A percentile compares a stretch with the other conserved stretches of the same genome.
These are phyloP conservation scores for Penicillium herquei DNA, from an alignment of 495 filamentous ascomycete genomes.

Conservation along the genomic window DNA sequence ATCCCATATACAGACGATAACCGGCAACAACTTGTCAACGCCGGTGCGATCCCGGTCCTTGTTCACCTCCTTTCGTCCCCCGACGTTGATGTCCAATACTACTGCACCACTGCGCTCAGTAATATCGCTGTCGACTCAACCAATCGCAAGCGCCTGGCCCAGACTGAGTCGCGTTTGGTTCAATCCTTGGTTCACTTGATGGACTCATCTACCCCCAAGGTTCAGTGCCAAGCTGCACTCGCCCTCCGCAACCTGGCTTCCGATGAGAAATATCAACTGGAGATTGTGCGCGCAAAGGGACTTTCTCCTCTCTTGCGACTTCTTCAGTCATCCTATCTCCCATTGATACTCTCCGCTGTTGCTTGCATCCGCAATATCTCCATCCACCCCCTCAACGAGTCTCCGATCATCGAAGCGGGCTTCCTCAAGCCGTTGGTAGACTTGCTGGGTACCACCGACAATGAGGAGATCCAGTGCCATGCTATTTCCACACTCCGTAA, in stretches of 20 bases:
- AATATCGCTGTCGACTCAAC: slow-evolving; percentile 94
- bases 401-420: slow-evolving; percentile 97
- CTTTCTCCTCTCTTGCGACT: slow-evolving; percentile 81
- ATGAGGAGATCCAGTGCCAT: slow-evolving; percentile 98
- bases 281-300: slow-evolving; percentile 88
- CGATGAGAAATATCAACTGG: slow-evolving; percentile 97
- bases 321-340: slow-evolving; percentile 90
- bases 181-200: slow-evolving; percentile 93
- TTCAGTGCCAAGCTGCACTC: slow-evolving; percentile 95
- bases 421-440: slow-evolving; percentile 93
- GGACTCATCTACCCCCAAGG: slow-evolving; percentile 95
- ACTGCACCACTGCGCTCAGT: slow-evolving; percentile 96
- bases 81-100: slow-evolving; percentile 98
- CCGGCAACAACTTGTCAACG: slow-evolving; percentile 92
- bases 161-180: slow-evolving; percentile 83
- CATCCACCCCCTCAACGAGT: slow-evolving; percentile 97
- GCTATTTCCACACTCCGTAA: slow-evolving; percentile 97
- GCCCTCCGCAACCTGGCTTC: slow-evolving; percentile 94
- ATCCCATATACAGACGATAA: slow-evolving; percentile 73
- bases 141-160: slow-evolving; percentile 86
- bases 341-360: slow-evolving; percentile 93
- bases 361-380: slow-evolving; percentile 99
- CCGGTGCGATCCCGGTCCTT: slow-evolving; percentile 92
- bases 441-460: slow-evolving; percentile 89
- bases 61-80: slow-evolving; percentile 88